Evolutionary conservation across 805 yeast genomes (phyloP).

Genomic region (Metschnikowia shivogae): DNA sequence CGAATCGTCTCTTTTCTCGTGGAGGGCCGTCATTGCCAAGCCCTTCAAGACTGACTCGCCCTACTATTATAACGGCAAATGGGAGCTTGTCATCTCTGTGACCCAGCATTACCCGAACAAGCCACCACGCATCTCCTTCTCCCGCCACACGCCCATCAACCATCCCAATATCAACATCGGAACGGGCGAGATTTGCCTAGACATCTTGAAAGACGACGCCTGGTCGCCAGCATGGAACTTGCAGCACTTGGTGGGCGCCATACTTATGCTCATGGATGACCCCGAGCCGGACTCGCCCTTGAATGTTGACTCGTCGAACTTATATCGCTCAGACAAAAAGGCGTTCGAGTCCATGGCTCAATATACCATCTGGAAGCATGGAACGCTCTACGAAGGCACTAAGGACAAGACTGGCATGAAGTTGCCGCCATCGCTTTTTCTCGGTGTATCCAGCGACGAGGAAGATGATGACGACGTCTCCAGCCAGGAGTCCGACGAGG

Average conservation of each 20-base stretch:
- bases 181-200: constrained; percentile 69
- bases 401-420: constrained; percentile 10
- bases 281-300: constrained; percentile 74
- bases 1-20: constrained; percentile 12
- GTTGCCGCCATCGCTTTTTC: not conserved
- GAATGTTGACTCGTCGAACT: constrained; percentile 64
- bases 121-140: constrained; percentile 56
- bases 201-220: constrained; percentile 49
- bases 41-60: constrained; percentile 40
- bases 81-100: constrained; percentile 46
- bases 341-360: constrained; percentile 41
- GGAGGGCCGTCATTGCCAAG: constrained; percentile 20
- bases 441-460: not conserved
- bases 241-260: constrained; percentile 51
- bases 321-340: constrained; percentile 41
- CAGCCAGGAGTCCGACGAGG: not conserved
- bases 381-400: constrained; percentile 22
- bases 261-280: constrained; percentile 51
- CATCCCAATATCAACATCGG: constrained; percentile 39
- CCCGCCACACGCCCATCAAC: constrained; percentile 34
- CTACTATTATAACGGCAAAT: constrained; percentile 47
- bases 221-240: constrained; percentile 81
- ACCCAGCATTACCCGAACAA: constrained; percentile 50
- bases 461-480: not conserved
- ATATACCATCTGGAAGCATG: constrained; percentile 37